Base-by-base conservation (phyloP, 2,329 filamentous ascomycete genomes). In the Phyllosticta paracitricarpa region DNA sequence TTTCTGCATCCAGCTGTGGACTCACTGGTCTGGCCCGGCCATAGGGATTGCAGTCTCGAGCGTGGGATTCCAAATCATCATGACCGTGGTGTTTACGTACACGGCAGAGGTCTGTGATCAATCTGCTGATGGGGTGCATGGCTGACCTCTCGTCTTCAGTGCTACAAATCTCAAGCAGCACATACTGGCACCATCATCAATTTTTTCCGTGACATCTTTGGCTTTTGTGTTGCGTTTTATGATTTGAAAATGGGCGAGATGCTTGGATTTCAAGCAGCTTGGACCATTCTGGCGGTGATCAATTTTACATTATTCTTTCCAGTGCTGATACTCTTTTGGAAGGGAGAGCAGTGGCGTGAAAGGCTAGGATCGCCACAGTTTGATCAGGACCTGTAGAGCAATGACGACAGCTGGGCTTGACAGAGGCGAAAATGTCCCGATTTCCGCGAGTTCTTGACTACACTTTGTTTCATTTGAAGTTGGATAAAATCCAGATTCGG, bases 11-110 rank as follows among this genome's bases (percentile, higher is more conserved):
- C 51, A 53, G 51, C 17, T 7, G 51, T 33, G 40, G 19, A 61
- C 58, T 24, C 58, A 61, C 24, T 61, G 30, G 28, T 48, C 56
- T 12, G 58, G 58, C 1, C 58, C 53, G 2, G 58, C 54, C 25
- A 28, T 61, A 30, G 58, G 58, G 14, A 51, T 61, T 7, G 58
- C 52, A 4, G 17, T 61, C 4, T 12, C 58, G 24, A 61, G 58
- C 19, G 53, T 61, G 9, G 58, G 58, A 3, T 24, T 61, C 19
- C 58, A 61, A 33, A 30, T 61, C n/a, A 30, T 56, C 24, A 61
- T n/a, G n/a, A 61, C 58, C 1, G 53, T 55, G 28, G 51, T 61
- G 12, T 61, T 56, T 33, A 53, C 58, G 14, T 61, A 61, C 25
- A 48, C 54, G 3, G 54, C 58, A 25, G 58, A 61, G 53, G 26